Evolutionary conservation across 306 rosid species (phyloP).

Genomic region (Inga laurina): DNA sequence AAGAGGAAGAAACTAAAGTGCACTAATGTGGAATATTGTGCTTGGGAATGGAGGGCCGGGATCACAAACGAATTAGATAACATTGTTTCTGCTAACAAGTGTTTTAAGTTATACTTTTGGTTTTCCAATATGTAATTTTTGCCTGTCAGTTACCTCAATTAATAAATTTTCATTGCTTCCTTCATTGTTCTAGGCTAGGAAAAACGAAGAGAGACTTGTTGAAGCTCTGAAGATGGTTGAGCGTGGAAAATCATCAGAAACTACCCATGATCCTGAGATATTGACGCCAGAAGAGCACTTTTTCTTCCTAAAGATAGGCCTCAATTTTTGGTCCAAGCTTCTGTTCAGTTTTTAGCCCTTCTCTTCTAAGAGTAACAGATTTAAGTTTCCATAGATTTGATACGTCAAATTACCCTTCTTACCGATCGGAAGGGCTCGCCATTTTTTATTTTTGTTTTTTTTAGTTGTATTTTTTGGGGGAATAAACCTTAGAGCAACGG

Average conservation of each 20-base stretch:
- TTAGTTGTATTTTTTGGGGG: too few relatives aligned
- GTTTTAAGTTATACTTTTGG: background rate
- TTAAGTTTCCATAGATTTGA: background rate
- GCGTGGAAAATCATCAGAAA: slow-evolving; percentile 67
- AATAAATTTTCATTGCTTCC: slow-evolving; percentile 21
- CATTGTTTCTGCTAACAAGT: background rate
- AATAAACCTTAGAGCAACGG: too few relatives aligned
- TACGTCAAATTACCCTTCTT: background rate
- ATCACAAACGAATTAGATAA: background rate
- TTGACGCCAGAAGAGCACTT: slow-evolving; percentile 96
- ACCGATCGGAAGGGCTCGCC: background rate
- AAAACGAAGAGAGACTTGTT: slow-evolving; percentile 70
- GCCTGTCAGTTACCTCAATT: slow-evolving; percentile 2
- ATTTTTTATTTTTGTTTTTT: background rate
- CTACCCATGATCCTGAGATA: slow-evolving; percentile 94
- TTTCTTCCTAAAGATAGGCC: slow-evolving; percentile 92
- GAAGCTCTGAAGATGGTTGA: slow-evolving; percentile 82
- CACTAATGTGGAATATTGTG: background rate
- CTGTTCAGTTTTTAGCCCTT: background rate
- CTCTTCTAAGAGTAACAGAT: slow-evolving; percentile 7
- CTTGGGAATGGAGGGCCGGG: background rate
- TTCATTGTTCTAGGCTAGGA: slow-evolving; percentile 59
- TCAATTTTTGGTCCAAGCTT: slow-evolving; percentile 33
- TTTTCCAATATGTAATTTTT: background rate
- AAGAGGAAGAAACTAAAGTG: slow-evolving; percentile 61